Evolutionary conservation across 352 stramenopile genomes (phyloP), one percentile per base, ranked within the genome.

Genomic region (Globisporangium splendens): DNA sequence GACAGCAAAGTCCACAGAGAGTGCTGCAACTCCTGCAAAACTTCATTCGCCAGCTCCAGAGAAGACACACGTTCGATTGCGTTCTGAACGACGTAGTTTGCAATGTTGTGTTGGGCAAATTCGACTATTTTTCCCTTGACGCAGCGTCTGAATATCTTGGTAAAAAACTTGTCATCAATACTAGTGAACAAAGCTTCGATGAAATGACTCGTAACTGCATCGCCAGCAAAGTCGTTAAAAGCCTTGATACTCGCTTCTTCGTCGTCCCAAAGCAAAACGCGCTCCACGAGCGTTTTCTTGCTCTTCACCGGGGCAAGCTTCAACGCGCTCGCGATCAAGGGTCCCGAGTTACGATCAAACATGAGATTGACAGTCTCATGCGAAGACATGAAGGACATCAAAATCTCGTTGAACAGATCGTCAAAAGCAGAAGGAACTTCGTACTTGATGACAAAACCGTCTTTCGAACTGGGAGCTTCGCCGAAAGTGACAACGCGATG

Each of bases 21-120:
- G 12, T 66, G 49, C 50, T 81, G 63, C 43, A 93, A 60, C 61
- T 93, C 84, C 13, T 70, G 55, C 11, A 91, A 56, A 33, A 91
- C 76, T 24, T 85, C 64, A 11, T 57, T 17, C 5, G 84, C 84
- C 14, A 90, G 47, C 1, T 70, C 70, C 11, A 69, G 39, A 1
- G 65, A 75, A 50, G 64, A 55, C 20, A 88, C 71, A 15, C 73
- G 72, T 54, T 83, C 68, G 31, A 93, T 77, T 11, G 66, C 77
- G 46, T 91, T 68, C 62, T 93, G 84, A 8, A 93, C 74, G n/a
- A 93, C 84, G 51, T 90, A 93, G 62, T 93, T 93, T 14, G 81
- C 74, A 54, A 93, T 88, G 44, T 68, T 71, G 61, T 93, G 81
- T 62, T 91, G 63, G 7, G 68, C 70, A 35, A 92, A 86, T 56